Conservation (phyloP, 768 basidiomycete species). For the Suillus sp. region DNA sequence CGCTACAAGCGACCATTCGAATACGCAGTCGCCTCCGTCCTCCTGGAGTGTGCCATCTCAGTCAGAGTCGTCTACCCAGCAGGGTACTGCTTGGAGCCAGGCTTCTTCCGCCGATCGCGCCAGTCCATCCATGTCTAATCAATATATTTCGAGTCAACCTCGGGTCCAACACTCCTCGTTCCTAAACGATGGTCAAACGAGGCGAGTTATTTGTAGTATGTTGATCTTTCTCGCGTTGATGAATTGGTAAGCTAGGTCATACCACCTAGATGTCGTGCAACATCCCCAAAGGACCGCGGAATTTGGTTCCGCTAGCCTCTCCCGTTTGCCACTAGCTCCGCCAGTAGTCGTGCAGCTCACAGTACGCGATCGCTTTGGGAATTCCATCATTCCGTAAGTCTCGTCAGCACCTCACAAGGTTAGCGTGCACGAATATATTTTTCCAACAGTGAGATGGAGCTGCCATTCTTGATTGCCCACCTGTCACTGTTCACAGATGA, state of each 20-base stretch:
- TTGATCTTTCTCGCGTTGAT: conserved; percentile 21
- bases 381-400: conserved; percentile 78
- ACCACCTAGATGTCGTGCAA: conserved; percentile 84
- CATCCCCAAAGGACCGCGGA: conserved; percentile 83
- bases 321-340: conserved; percentile 81
- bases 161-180: conserved; percentile 63
- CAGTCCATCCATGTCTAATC: conserved; percentile 36
- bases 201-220: conserved; percentile 40
- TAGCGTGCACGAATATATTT: conserved; percentile 24
- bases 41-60: conserved; percentile 41
- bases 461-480: conserved; percentile 87
- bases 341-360: conserved; percentile 81
- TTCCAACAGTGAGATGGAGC: conserved; percentile 70
- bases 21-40: conserved; percentile 48
- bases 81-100: conserved; percentile 31
- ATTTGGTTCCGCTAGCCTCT: conserved; percentile 72
- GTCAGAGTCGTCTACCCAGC: conserved; percentile 34
- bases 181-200: conserved; percentile 53
- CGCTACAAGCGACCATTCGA: conserved; percentile 48
- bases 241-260: conserved; percentile 47
- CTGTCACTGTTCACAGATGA: conserved; percentile 74
- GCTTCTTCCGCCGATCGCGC: conserved; percentile 31
- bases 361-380: conserved; percentile 71
- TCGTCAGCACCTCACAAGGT: conserved; percentile 22
- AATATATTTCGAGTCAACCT: conserved; percentile 44